These are phyloP conservation scores for Annulohypoxylon nitens DNA, from an alignment of 495 filamentous ascomycete species.

Conservation along the genomic window DNA sequence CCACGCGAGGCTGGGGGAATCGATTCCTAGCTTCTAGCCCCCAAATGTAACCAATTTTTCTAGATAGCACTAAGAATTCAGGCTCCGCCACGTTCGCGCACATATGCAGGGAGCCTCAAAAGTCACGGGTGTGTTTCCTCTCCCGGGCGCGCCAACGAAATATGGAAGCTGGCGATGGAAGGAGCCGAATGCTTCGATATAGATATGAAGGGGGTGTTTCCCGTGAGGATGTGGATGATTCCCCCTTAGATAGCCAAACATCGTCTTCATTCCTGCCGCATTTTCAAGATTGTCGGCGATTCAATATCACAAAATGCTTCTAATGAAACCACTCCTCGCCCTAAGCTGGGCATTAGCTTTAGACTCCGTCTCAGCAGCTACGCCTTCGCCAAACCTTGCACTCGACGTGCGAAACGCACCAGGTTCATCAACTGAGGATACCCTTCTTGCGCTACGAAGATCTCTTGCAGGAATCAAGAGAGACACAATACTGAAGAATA, in stretches of 20 bases:
- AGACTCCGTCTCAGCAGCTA: conserved; percentile 25
- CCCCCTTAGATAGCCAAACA: not conserved
- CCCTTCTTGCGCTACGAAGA: conserved; percentile 32
- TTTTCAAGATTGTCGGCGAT: not conserved
- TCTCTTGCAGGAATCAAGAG: conserved; percentile 28
- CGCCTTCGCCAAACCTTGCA: conserved; percentile 20
- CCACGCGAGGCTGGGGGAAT: conserved; percentile 38
- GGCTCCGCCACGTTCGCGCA: conserved; percentile 29
- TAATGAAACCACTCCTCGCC: conserved; percentile 13
- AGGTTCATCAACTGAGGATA: conserved; percentile 36
- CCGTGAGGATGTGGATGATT: not conserved
- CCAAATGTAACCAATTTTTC: conserved; percentile 24
- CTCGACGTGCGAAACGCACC: conserved; percentile 30
- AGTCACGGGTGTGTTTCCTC: conserved; percentile 21
- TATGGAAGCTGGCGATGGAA: not conserved
- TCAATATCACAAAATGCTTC: conserved; percentile 30
- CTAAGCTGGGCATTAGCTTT: conserved; percentile 24
- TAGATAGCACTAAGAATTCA: conserved; percentile 16
- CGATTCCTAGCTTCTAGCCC: conserved; percentile 30
- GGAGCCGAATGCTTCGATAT: conserved; percentile 14
- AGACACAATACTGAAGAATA: conserved; percentile 51
- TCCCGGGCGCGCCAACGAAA: conserved; percentile 12
- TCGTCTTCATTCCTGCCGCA: not conserved
- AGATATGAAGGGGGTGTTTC: conserved; percentile 24
- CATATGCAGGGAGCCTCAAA: conserved; percentile 36